Evolutionary conservation across 805 yeast genomes (phyloP).

Genomic region (Yarrowia keelungensis): DNA sequence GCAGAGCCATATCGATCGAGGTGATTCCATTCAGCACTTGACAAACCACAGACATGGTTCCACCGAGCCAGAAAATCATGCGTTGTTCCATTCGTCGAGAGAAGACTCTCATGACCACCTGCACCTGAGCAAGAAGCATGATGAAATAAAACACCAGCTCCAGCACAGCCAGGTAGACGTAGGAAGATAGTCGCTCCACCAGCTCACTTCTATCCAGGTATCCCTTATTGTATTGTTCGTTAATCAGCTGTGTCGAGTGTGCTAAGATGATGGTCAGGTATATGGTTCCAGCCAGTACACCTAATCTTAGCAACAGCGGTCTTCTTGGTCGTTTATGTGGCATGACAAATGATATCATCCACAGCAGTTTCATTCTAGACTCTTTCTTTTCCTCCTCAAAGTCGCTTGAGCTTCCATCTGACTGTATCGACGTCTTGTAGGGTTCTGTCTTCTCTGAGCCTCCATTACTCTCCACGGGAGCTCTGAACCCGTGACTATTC

Average conservation of each 20-base stretch:
- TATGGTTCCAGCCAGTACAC: conserved; percentile 39
- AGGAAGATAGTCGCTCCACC: conserved; percentile 55
- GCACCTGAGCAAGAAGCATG: conserved; percentile 72
- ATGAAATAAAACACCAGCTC: conserved; percentile 60
- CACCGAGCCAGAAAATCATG: conserved; percentile 65
- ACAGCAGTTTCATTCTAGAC: conserved; percentile 10
- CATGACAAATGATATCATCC: conserved; percentile 32
- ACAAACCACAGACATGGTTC: conserved; percentile 59
- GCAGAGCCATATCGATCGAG: conserved; percentile 52
- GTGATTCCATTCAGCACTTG: conserved; percentile 72
- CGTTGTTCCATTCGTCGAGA: conserved; percentile 73
- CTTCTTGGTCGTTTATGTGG: conserved; percentile 27
- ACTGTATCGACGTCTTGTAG: conserved; percentile 1
- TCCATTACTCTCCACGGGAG: conserved; percentile 6
- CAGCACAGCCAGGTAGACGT: conserved; percentile 58
- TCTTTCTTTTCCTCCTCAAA: conserved; percentile 22
- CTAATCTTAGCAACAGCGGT: conserved; percentile 31
- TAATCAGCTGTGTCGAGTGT: conserved; percentile 56
- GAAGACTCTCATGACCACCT: conserved; percentile 70
- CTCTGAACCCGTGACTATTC: conserved; percentile 24
- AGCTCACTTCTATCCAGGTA: conserved; percentile 55
- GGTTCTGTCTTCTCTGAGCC: conserved; percentile 9
- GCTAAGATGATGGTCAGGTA: conserved; percentile 62
- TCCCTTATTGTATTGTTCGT: conserved; percentile 56
- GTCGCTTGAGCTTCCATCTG: not conserved